Conservation (phyloP, 768 basidiomycete species). For the Boletus subparvulus region DNA sequence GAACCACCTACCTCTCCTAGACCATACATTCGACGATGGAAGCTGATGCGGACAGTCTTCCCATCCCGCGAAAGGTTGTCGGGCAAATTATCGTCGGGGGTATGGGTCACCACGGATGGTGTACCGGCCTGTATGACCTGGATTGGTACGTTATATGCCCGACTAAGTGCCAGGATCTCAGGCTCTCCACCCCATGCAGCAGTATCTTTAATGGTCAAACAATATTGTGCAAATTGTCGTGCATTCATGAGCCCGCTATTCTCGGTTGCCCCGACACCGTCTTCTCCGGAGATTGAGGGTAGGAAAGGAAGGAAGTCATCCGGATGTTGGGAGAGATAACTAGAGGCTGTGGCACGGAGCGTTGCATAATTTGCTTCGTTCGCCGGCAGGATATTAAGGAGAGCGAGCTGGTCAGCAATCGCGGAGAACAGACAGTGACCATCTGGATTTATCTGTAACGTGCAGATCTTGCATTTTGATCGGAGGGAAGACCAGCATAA, state of each 20-base stretch:
- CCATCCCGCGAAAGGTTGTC: slow-evolving; percentile 30
- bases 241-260: slow-evolving; percentile 67
- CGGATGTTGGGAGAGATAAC: slow-evolving; percentile 78
- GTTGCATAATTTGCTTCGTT: slow-evolving; percentile 57
- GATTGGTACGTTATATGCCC: slow-evolving; percentile 79
- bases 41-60: slow-evolving; percentile 72
- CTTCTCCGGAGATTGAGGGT: slow-evolving; percentile 70
- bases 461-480: neutral
- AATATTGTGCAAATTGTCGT: slow-evolving; percentile 70
- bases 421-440: slow-evolving; percentile 97
- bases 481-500: neutral
- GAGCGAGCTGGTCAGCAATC: slow-evolving; percentile 83
- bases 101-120: slow-evolving; percentile 83
- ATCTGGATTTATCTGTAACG: slow-evolving; percentile 84
- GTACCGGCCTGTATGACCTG: slow-evolving; percentile 84
- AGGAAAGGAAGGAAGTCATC: slow-evolving; percentile 95
- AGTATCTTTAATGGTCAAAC: slow-evolving; percentile 72
- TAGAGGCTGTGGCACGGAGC: slow-evolving; percentile 68
- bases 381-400: slow-evolving; percentile 65
- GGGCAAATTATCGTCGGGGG: slow-evolving; percentile 44
- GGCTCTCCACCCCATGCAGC: slow-evolving; percentile 98
- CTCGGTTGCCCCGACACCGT: slow-evolving; percentile 59
- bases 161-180: slow-evolving; percentile 87
- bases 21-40: slow-evolving; percentile 92
- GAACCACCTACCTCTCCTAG: slow-evolving; percentile 78